Evolutionary conservation across 345 rosid species (phyloP).

Genomic region (Eucalyptus pumila): DNA sequence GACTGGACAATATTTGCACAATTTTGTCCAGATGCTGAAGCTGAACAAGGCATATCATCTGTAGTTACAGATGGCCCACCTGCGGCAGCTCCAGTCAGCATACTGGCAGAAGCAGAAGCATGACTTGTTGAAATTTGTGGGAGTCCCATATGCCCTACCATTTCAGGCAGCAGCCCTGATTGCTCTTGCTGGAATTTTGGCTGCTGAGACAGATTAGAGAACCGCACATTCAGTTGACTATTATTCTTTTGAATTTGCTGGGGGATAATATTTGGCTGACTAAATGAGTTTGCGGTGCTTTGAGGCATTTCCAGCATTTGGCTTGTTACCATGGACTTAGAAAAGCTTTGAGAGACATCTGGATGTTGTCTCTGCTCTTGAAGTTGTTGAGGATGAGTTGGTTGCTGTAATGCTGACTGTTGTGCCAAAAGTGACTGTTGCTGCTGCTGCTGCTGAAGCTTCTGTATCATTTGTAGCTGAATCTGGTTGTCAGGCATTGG

Average conservation of each 20-base stretch:
- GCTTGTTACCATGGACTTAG: constrained; percentile 21
- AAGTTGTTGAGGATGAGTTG: constrained; percentile 22
- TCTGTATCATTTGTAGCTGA: constrained; percentile 66
- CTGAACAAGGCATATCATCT: constrained; percentile 50
- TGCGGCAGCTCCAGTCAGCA: constrained; percentile 15
- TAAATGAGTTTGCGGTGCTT: constrained; percentile 10
- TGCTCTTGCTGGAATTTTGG: constrained; percentile 31
- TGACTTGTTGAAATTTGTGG: constrained; percentile 16
- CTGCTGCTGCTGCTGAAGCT: constrained; percentile 66
- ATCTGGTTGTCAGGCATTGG: constrained; percentile 40
- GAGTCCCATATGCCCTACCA: constrained; percentile 19
- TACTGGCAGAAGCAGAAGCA: constrained; percentile 5
- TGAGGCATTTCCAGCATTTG: constrained; percentile 37
- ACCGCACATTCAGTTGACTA: constrained; percentile 16
- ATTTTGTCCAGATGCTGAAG: constrained; percentile 42
- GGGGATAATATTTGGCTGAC: constrained; percentile 18
- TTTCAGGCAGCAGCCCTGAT: constrained; percentile 21
- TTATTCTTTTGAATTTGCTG: constrained; percentile 28
- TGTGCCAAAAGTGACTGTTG: constrained; percentile 33
- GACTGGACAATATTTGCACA: constrained; percentile 19
- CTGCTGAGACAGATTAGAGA: constrained; percentile 22
- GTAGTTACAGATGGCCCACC: constrained; percentile 39
- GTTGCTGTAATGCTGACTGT: constrained; percentile 33
- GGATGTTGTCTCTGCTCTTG: constrained; percentile 42
- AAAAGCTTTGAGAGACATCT: constrained; percentile 42